Conservation (phyloP, 2,329 filamentous ascomycete species). For the Fusarium coicis region DNA sequence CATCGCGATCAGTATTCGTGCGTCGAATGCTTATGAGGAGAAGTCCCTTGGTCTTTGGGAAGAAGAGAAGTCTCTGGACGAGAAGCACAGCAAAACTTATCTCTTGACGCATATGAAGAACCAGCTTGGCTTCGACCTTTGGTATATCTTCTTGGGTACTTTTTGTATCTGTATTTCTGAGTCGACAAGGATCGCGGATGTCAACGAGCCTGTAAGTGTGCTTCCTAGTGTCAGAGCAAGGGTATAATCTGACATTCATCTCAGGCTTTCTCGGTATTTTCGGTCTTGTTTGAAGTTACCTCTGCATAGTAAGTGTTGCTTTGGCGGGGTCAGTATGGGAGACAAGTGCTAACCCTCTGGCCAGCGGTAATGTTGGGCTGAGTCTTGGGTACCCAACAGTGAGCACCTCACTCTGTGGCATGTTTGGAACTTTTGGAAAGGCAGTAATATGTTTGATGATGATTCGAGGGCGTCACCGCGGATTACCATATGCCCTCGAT, state of each 20-base stretch:
- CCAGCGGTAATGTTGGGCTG: slow-evolving; percentile 49
- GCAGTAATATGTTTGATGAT: slow-evolving; percentile 50
- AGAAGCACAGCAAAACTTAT: slow-evolving; percentile 42
- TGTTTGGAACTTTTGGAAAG: slow-evolving; percentile 48
- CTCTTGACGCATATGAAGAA: slow-evolving; percentile 49
- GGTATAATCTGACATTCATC: neutral
- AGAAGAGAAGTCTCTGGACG: slow-evolving; percentile 25
- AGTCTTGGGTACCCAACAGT: slow-evolving; percentile 47
- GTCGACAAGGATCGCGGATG: slow-evolving; percentile 32
- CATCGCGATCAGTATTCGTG: slow-evolving; percentile 69
- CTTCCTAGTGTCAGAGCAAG: fast-evolving
- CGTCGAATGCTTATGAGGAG: slow-evolving; percentile 70
- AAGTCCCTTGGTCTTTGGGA: slow-evolving; percentile 69
- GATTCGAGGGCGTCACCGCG: slow-evolving; percentile 50
- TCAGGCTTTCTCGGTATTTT: slow-evolving; percentile 45
- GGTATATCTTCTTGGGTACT: slow-evolving; percentile 53
- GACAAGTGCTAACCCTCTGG: no score
- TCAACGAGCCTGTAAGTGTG: slow-evolving; percentile 33
- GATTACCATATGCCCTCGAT: slow-evolving; percentile 48
- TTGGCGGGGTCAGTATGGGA: fast-evolving
- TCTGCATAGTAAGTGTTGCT: slow-evolving; percentile 44
- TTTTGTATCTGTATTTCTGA: slow-evolving; percentile 49
- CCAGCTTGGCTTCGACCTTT: slow-evolving; percentile 53
- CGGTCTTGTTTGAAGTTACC: slow-evolving; percentile 47
- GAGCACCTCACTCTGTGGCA: slow-evolving; percentile 41